Evolutionary conservation across 202 grass and related monocot species (phyloP).

Genomic region (Elaeis oleifera): DNA sequence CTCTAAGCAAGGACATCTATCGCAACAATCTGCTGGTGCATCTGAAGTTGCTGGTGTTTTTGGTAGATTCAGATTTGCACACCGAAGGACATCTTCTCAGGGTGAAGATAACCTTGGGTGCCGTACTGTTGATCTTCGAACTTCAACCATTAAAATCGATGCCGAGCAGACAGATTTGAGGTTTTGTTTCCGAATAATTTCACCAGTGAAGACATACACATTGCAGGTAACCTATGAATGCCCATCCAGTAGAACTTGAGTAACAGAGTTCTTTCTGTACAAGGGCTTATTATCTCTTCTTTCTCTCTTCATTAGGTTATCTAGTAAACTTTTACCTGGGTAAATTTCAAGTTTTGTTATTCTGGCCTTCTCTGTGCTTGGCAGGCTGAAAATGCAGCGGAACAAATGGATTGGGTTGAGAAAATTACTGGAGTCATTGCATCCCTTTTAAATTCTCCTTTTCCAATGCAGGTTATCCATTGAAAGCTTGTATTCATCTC

Average conservation of each 20-base stretch:
- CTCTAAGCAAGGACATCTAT: slow-evolving; percentile 61
- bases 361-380: background rate
- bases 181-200: slow-evolving; percentile 97
- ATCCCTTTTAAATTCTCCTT: slow-evolving; percentile 75
- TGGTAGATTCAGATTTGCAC: slow-evolving; percentile 55
- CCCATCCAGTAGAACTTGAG: background rate
- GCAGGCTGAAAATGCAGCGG: slow-evolving; percentile 68
- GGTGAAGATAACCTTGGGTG: slow-evolving; percentile 51
- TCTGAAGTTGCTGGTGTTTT: slow-evolving; percentile 13
- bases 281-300: too few species aligned
- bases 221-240: slow-evolving; percentile 56
- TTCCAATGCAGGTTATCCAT: slow-evolving; percentile 46
- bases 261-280: too few species aligned
- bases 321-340: too few species aligned
- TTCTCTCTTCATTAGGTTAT: too few species aligned
- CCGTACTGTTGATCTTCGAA: slow-evolving; percentile 75
- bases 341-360: too few species aligned
- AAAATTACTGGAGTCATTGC: slow-evolving; percentile 98
- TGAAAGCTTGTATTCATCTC: background rate
- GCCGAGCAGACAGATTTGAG: slow-evolving; percentile 84
- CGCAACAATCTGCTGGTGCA: slow-evolving; percentile 36
- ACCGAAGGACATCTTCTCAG: slow-evolving; percentile 45
- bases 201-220: slow-evolving; percentile 72
- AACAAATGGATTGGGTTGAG: slow-evolving; percentile 88
- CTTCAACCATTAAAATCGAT: slow-evolving; percentile 91